Percentiles rank a stretch among this genome's conserved stretches.
These are phyloP conservation scores for Rhizopogon sp. DNA, from an alignment of 768 basidiomycete species.

Conservation along the genomic window DNA sequence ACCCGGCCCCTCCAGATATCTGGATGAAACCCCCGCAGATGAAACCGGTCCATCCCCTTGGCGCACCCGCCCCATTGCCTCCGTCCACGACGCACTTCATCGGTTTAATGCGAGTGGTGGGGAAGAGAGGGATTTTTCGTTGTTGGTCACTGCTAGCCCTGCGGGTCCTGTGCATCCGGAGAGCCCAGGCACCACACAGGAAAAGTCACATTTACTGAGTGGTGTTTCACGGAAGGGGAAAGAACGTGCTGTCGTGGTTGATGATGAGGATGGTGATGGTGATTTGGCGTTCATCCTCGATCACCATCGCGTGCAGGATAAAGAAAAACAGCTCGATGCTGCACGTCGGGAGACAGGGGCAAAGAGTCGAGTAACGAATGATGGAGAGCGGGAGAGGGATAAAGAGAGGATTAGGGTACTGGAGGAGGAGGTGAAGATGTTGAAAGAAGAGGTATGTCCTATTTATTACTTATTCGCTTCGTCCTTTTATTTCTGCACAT, in stretches of 20 bases:
- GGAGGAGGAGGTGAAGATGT: slow-evolving; percentile 57
- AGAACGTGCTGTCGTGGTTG: slow-evolving; percentile 26
- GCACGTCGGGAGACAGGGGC: slow-evolving; percentile 46
- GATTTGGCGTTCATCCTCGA: slow-evolving; percentile 23
- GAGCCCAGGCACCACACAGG: slow-evolving; percentile 15
- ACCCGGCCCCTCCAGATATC: slow-evolving; percentile 16
- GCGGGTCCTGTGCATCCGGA: slow-evolving; percentile 26
- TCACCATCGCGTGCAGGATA: slow-evolving; percentile 49
- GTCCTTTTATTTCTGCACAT: background rate
- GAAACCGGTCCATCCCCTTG: slow-evolving; percentile 23
- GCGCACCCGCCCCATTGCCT: slow-evolving; percentile 30
- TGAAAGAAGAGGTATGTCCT: slow-evolving; percentile 50
- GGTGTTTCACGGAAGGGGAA: slow-evolving; percentile 38
- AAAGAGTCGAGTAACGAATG: slow-evolving; percentile 19
- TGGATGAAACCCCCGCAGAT: slow-evolving; percentile 4
- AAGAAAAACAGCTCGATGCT: slow-evolving; percentile 57
- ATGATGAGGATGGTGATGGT: slow-evolving; percentile 18
- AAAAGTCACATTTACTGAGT: slow-evolving; percentile 18
- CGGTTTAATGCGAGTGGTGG: slow-evolving; percentile 40
- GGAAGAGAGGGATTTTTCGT: slow-evolving; percentile 45
- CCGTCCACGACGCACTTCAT: slow-evolving; percentile 46
- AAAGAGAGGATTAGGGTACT: slow-evolving; percentile 59
- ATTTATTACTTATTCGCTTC: background rate
- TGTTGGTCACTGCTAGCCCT: slow-evolving; percentile 43
- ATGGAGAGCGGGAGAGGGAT: slow-evolving; percentile 45